Conservation (phyloP, 441 rosid species). For the Erysimum pusillum region DNA sequence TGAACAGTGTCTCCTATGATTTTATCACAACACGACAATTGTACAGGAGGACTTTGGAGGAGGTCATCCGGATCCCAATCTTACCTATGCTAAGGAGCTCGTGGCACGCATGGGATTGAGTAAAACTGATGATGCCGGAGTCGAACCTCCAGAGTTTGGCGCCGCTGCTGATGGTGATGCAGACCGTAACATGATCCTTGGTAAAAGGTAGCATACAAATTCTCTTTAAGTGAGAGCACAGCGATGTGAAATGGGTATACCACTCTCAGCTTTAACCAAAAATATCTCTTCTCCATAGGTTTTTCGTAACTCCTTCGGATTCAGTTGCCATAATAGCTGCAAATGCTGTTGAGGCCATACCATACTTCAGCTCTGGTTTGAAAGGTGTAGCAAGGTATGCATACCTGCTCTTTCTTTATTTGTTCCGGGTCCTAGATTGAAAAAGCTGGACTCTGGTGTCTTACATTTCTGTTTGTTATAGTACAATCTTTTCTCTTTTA, state of each 20-base stretch:
- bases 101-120: constrained; percentile 96
- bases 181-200: constrained; percentile 98
- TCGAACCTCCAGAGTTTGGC: constrained; percentile 88
- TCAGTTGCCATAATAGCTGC: constrained; percentile 98
- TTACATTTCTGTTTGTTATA: background rate
- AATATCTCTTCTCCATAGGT: constrained; percentile 56
- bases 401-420: background rate
- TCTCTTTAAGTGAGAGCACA: constrained; percentile 11
- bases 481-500: background rate
- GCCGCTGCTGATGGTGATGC: constrained; percentile 99
- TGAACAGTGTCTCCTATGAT: too few species aligned
- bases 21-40: too few species aligned
- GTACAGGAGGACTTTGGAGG: constrained; percentile 99
- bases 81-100: constrained; percentile 97
- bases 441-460: background rate
- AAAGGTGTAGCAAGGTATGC: constrained; percentile 98
- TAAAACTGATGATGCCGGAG: constrained; percentile 65
- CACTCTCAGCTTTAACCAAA: too few species aligned
- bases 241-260: background rate
- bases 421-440: background rate
- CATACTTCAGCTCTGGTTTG: constrained; percentile 91
- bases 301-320: constrained; percentile 98
- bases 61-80: constrained; percentile 99
- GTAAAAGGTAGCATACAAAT: constrained; percentile 72
- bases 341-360: constrained; percentile 88